Evolutionary conservation across 768 basidiomycete genomes (phyloP).

Genomic region (Naematelia encephala): DNA sequence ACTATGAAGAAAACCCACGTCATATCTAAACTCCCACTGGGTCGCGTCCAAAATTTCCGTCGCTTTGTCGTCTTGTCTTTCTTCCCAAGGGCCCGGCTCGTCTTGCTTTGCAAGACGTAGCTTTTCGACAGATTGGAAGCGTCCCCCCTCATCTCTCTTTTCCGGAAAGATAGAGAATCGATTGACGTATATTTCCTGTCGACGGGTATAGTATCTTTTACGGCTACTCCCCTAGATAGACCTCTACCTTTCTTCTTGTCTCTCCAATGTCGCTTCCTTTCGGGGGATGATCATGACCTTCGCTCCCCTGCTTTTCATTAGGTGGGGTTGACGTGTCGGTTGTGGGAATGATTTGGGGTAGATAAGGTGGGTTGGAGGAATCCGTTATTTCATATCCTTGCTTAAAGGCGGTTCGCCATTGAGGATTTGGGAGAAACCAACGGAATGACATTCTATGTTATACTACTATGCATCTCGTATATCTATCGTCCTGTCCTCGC

Average conservation of each 20-base stretch:
- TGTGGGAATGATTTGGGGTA: conserved; percentile 11
- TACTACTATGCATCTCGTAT: conserved; percentile 10
- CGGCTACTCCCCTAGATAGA: conserved; percentile 43
- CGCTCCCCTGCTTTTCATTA: conserved; percentile 15
- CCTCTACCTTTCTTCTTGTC: conserved; percentile 6
- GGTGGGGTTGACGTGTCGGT: conserved; percentile 18
- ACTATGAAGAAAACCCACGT: neutral
- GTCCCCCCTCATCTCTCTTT: conserved; percentile 14
- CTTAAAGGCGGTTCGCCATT: conserved; percentile 43
- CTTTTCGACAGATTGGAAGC: conserved; percentile 47
- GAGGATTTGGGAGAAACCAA: conserved; percentile 50
- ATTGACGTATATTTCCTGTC: conserved; percentile 50
- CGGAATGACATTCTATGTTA: conserved; percentile 38
- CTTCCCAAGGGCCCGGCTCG: conserved; percentile 33
- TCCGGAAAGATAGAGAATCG: neutral
- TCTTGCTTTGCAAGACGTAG: conserved; percentile 13
- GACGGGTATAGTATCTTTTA: conserved; percentile 35
- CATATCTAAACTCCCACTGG: neutral
- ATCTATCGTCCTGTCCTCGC: too few relatives aligned
- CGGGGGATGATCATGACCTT: conserved; percentile 9
- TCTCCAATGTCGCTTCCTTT: conserved; percentile 7
- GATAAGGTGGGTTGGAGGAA: conserved; percentile 6
- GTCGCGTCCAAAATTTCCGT: conserved; percentile 9
- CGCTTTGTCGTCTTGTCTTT: conserved; percentile 21
- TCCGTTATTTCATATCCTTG: conserved; percentile 51